These are phyloP conservation scores for Parasitella parasitica DNA, from an alignment of 371 early-diverging fungal genomes.

Conservation along the genomic window DNA sequence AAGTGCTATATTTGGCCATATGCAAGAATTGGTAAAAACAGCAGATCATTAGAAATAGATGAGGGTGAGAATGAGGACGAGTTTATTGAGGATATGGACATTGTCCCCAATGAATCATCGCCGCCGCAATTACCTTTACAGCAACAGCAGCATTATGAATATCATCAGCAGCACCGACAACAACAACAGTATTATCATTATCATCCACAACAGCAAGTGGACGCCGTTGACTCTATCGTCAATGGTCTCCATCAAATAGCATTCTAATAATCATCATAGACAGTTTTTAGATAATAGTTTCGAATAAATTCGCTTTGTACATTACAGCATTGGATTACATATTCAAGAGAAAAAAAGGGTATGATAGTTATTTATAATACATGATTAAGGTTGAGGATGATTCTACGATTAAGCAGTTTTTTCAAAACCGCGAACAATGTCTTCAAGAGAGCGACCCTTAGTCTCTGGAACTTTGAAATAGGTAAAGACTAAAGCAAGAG, in stretches of 20 bases:
- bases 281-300: not conserved
- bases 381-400: too few species aligned
- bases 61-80: not conserved
- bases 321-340: not conserved
- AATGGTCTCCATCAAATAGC: not conserved
- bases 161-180: not conserved
- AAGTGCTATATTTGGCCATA: not conserved
- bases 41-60: not conserved
- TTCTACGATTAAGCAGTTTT: not conserved
- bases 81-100: not conserved
- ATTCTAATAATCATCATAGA: not conserved
- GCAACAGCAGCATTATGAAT: not conserved
- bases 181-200: not conserved
- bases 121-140: not conserved
- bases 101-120: not conserved
- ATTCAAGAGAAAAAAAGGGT: too few species aligned
- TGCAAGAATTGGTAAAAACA: not conserved
- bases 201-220: not conserved
- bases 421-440: constrained; percentile 29
- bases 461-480: constrained; percentile 75
- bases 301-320: not conserved
- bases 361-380: too few species aligned
- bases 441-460: constrained; percentile 63
- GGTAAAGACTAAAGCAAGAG: constrained; percentile 19
- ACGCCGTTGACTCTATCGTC: not conserved